Base-by-base conservation (phyloP, 148 eudicot species). In the Diospyros lotus region DNA sequence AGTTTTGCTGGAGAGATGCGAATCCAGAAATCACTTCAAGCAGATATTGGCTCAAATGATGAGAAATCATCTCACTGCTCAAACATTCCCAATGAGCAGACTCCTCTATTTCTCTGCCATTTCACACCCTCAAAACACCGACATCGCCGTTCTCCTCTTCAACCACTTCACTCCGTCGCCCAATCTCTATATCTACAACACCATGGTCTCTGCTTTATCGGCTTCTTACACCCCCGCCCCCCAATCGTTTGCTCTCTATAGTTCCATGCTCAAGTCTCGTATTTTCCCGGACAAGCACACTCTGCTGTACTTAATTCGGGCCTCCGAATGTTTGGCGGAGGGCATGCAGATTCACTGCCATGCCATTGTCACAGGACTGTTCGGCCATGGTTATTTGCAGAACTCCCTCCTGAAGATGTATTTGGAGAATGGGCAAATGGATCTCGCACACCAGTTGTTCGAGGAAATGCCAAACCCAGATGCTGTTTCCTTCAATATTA, bases 1-100 rank as follows among this genome's bases (percentile, higher is more conserved):
- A 10, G 8, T 64, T 38, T 62, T 72, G 28, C 75, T 78, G 3
- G 80, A 78, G n/a, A 72, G 56, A 54, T 71, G 76, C 70, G 38
- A 38, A 13, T 17, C 80, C 48, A 78, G 71, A 48, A 8, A 64
- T 56, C 80, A 78, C 41, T 72, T 78, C 80, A 78, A 72, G 52
- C 80, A 78, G 59, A 72, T 78, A 51, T 64, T 78, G 46, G 62
- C 66, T 45, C 80, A 78, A 78, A 62, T 72, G 71, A 72, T 78
- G 63, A 71, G 64, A 59, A 72, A 42, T 44, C 38, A 65, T 14
- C 72, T 78, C 38, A 72, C 43, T 45, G 14, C 38, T 17, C 72
- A 64, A 13, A 78, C 80, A 28, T 78, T 78, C 18, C 76, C 76
- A 28, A 72, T 78, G 80, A 78, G 76, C 72, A 64, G 76, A 12